phyloP scores from a whole-genome alignment of 441 rosid genomes.

The Populus hybrid region DNA sequence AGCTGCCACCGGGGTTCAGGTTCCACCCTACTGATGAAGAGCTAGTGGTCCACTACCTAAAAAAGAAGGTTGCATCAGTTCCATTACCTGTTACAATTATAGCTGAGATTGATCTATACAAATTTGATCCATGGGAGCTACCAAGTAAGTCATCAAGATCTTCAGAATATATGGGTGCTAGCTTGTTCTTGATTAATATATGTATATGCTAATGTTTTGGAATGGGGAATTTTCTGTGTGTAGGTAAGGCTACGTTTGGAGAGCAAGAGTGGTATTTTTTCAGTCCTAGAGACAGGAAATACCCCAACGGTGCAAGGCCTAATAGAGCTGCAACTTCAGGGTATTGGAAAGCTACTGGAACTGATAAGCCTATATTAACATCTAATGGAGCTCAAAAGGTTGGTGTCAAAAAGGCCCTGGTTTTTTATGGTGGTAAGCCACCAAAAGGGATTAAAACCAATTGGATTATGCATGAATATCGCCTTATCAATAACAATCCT shows the following conservation, averaged over 20 bases:
- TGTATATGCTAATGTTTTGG: background rate
- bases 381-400: no score
- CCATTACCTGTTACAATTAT: constrained; percentile 82
- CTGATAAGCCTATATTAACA: no score
- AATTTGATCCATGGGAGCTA: constrained; percentile 95
- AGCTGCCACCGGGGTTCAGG: constrained; percentile 89
- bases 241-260: constrained; percentile 86
- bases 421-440: no score
- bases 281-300: no score
- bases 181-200: background rate
- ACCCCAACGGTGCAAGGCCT: no score
- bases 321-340: no score
- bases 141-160: constrained; percentile 43
- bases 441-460: no score
- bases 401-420: no score
- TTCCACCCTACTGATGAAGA: constrained; percentile 97
- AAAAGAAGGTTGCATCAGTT: constrained; percentile 65
- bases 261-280: constrained; percentile 96
- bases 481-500: no score
- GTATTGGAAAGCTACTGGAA: no score
- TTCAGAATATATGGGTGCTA: background rate
- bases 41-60: constrained; percentile 89
- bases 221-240: background rate
- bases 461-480: no score
- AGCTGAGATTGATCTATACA: constrained; percentile 92